These are phyloP conservation scores for Tetrapisispora taiwanensis DNA, from an alignment of 805 yeast genomes.

Conservation along the genomic window DNA sequence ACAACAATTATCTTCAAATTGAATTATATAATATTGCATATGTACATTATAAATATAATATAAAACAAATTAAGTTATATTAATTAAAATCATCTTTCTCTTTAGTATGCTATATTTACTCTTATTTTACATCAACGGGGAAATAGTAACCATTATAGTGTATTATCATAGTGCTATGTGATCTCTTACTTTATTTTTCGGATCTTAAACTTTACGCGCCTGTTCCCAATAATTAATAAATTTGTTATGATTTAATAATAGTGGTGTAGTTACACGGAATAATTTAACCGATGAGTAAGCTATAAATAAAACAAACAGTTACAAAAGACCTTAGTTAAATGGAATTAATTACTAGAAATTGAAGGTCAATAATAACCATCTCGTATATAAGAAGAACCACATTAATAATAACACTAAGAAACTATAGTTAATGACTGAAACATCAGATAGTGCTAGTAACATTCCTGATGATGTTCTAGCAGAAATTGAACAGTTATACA, in stretches of 20 bases:
- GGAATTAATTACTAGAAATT: too few relatives aligned
- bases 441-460: neutral
- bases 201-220: neutral
- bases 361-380: too few relatives aligned
- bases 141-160: too few relatives aligned
- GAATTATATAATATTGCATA: neutral
- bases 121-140: too few relatives aligned
- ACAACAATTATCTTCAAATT: slow-evolving; percentile 15
- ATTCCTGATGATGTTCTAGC: slow-evolving; percentile 35
- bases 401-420: neutral
- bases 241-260: too few relatives aligned
- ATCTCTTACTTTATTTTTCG: too few relatives aligned
- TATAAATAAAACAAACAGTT: neutral
- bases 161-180: too few relatives aligned
- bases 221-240: too few relatives aligned
- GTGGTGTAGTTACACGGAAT: neutral
- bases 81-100: too few relatives aligned
- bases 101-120: too few relatives aligned
- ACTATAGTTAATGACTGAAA: neutral
- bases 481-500: slow-evolving; percentile 47
- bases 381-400: neutral
- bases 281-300: neutral
- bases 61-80: too few relatives aligned
- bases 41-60: neutral
- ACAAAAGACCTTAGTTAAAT: too few relatives aligned